A percentile compares a stretch with the other conserved stretches of the same genome.
phyloP scores from a whole-genome alignment of 1,139 yeast species.

The Geotrichum macrosporum region DNA sequence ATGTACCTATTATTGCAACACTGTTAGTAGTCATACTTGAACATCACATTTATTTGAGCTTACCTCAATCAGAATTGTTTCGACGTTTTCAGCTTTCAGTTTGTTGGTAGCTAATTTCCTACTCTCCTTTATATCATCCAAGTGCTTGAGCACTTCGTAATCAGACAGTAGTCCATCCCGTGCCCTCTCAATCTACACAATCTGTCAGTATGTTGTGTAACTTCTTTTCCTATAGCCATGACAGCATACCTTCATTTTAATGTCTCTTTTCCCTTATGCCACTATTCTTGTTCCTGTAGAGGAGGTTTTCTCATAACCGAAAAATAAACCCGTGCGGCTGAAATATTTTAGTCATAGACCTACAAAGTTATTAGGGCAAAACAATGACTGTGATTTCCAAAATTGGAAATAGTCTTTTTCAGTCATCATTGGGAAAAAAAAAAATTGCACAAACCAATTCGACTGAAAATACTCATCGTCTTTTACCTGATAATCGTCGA shows the following conservation, averaged over 20 bases:
- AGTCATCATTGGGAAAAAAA: no score
- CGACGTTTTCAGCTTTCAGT: slow-evolving; percentile 42
- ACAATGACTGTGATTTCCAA: slow-evolving; percentile 11
- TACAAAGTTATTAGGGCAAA: slow-evolving; percentile 7
- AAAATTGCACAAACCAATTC: no score
- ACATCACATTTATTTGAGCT: not conserved
- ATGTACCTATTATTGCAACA: slow-evolving; percentile 39
- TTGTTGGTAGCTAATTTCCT: slow-evolving; percentile 33
- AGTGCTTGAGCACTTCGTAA: slow-evolving; percentile 63
- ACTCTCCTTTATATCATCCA: slow-evolving; percentile 50
- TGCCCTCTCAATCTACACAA: slow-evolving; percentile 40
- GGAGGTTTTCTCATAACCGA: not conserved
- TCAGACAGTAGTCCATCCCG: slow-evolving; percentile 67
- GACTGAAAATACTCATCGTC: slow-evolving; percentile 5
- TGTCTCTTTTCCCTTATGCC: not conserved
- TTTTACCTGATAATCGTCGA: slow-evolving; percentile 14
- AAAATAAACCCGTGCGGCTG: slow-evolving; percentile 5
- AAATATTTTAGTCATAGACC: slow-evolving; percentile 16
- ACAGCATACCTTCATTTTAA: slow-evolving; percentile 15
- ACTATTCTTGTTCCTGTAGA: not conserved
- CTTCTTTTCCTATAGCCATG: no score
- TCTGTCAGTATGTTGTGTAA: not conserved
- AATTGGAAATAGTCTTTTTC: slow-evolving; percentile 2
- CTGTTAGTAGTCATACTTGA: no score
- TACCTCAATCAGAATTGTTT: slow-evolving; percentile 63